Conservation (phyloP, 805 yeast genomes). For the Groenewaldozyma tartarivorans region DNA sequence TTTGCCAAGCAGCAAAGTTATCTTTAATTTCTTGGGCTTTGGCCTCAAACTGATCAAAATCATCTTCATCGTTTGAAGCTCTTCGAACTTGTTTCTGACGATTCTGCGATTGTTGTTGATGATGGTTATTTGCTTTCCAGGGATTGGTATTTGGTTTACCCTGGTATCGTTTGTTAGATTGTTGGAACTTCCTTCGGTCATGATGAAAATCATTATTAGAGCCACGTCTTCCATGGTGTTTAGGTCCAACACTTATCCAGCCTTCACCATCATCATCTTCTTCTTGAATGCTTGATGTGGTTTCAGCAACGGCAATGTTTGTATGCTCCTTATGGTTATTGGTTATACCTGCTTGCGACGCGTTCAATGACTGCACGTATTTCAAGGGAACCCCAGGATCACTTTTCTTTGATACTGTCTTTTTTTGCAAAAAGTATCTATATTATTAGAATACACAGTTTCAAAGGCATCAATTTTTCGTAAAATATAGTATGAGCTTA, state of each 20-base stretch:
- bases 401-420: constrained; percentile 1
- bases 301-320: not conserved
- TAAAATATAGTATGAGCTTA: too few species aligned
- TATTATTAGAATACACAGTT: not conserved
- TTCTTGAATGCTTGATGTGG: not conserved
- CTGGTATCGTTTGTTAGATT: not conserved
- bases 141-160: not conserved
- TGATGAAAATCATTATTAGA: constrained; percentile 4
- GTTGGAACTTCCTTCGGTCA: constrained; percentile 7
- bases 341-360: constrained; percentile 1
- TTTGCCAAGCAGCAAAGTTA: too few species aligned
- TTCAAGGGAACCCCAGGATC: constrained; percentile 6
- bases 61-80: not conserved
- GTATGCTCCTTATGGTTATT: too few species aligned
- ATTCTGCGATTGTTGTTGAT: not conserved
- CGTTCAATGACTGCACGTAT: constrained; percentile 12
- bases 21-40: too few species aligned
- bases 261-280: constrained; percentile 15
- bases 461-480: too few species aligned
- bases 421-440: constrained; percentile 3
- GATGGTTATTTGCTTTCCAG: too few species aligned
- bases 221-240: constrained; percentile 8
- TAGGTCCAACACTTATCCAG: constrained; percentile 20
- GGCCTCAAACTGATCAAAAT: not conserved
- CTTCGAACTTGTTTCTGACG: not conserved